These are phyloP conservation scores for Hyaloscypha finlandica DNA, from an alignment of 495 filamentous ascomycete species.

Conservation along the genomic window DNA sequence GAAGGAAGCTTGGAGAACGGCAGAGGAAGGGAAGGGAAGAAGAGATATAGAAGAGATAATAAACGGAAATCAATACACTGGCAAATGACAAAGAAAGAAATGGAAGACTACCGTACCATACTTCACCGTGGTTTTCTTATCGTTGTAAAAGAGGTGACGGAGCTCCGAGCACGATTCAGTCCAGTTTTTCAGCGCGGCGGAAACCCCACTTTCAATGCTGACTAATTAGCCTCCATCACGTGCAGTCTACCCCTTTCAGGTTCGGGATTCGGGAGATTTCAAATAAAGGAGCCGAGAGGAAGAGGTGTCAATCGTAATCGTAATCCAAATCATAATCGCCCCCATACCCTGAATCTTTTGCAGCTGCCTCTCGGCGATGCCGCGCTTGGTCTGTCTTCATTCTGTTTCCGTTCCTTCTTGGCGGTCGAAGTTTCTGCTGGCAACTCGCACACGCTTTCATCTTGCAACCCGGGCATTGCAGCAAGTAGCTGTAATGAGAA, in stretches of 20 bases:
- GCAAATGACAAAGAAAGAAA: not conserved
- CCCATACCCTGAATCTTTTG: not conserved
- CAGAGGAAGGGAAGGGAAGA: not conserved
- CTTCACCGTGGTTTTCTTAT: slow-evolving; percentile 1
- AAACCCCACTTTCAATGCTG: not conserved
- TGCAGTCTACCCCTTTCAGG: too few relatives aligned
- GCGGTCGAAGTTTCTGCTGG: slow-evolving; percentile 12
- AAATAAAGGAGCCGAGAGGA: too few relatives aligned
- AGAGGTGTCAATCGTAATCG: not conserved
- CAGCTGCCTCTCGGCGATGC: not conserved
- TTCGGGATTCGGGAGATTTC: too few relatives aligned
- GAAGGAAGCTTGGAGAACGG: not conserved
- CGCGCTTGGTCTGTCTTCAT: not conserved
- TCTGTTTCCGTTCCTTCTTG: not conserved
- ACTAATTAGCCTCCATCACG: too few relatives aligned
- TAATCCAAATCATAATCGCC: not conserved
- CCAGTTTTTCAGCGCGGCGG: not conserved
- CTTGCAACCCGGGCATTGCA: slow-evolving; percentile 35
- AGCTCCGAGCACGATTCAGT: slow-evolving; percentile 3
- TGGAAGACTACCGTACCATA: not conserved
- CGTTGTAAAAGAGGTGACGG: not conserved
- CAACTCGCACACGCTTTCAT: slow-evolving; percentile 35
- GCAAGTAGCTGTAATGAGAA: slow-evolving; percentile 32
- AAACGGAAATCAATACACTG: not conserved
- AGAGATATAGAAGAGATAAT: not conserved